Evolutionary conservation across 352 stramenopile species (phyloP), one percentile per base, ranked within the genome.

Genomic region (Globisporangium solare): DNA sequence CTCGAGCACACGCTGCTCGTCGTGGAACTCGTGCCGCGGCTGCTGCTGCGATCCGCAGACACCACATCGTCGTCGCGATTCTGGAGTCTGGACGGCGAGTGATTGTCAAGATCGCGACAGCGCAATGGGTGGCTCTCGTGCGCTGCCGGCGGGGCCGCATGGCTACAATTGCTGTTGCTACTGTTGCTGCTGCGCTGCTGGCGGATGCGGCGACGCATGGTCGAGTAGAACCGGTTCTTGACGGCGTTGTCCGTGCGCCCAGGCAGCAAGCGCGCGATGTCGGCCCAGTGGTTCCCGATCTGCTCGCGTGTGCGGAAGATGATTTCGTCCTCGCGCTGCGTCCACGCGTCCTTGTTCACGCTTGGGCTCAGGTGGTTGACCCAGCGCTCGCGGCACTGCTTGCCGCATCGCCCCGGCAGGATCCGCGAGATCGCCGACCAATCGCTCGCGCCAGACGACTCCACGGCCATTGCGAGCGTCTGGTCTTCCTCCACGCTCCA

Each of bases 361-460:
- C 88, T 76, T 2, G 95, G 95, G 54, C 92, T 97, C 39, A 99
- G 68, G 68, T 99, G 95, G 72, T 99, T 98, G 60, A 97, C 86
- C 96, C 95, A 99, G 17, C 95, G 86, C 68, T 99, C 96, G 5
- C 95, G 79, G 69, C 96, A 99, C 68, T 99, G 95, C 63, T 99
- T 99, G 17, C 93, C 94, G 47, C 95, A 97, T 8, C 96, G 80
- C 3, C 95, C 95, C 6, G 92, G 92, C 14, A 99, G 68, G 24
- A 97, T 71, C 8, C 69, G 67, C 0, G 95, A 95, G 70, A 99
- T 98, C 27, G 90, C 72, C 1, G 91, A 96, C 96, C 96, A 99
- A 57, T 93, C 79, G 21, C 74, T 88, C 8, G 79, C 73, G 0
- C 79, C 79, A 0, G 70, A 76, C 13, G 76, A 72, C 24, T 79